A percentile compares a stretch with the other conserved stretches of the same genome.
phyloP scores from a whole-genome alignment of 1,284 basidiomycete genomes.

The Gymnopus androsaceus region DNA sequence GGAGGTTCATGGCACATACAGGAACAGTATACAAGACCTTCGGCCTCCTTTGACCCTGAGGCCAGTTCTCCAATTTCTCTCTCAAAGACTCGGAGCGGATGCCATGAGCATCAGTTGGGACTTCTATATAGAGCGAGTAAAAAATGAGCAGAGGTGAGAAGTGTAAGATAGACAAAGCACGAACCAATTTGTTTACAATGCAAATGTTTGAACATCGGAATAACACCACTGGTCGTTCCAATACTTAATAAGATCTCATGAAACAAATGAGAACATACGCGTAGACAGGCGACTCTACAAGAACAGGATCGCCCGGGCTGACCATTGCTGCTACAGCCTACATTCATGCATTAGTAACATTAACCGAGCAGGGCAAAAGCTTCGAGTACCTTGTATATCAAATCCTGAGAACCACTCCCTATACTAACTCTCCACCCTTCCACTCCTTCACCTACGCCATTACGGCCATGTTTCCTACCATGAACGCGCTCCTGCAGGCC shows the following conservation, averaged over 20 bases:
- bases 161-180: slow-evolving; percentile 21
- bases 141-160: slow-evolving; percentile 12
- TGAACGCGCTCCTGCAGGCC: slow-evolving; percentile 71
- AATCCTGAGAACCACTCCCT: slow-evolving; percentile 86
- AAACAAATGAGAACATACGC: slow-evolving; percentile 50
- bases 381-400: slow-evolving; percentile 74
- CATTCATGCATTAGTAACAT: no score
- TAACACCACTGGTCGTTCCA: slow-evolving; percentile 51
- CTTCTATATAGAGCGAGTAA: slow-evolving; percentile 58
- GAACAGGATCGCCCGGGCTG: slow-evolving; percentile 80
- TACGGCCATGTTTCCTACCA: slow-evolving; percentile 43
- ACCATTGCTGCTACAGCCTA: slow-evolving; percentile 63
- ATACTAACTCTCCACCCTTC: slow-evolving; percentile 75
- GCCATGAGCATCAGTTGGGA: slow-evolving; percentile 80
- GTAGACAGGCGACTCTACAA: slow-evolving; percentile 88
- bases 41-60: slow-evolving; percentile 70
- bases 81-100: slow-evolving; percentile 69
- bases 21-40: slow-evolving; percentile 86
- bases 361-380: no score
- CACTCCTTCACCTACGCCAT: slow-evolving; percentile 34
- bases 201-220: slow-evolving; percentile 61
- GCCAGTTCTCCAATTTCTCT: slow-evolving; percentile 76
- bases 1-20: slow-evolving; percentile 39
- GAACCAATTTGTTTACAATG: slow-evolving; percentile 67
- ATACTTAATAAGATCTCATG: slow-evolving; percentile 6